A percentile compares a stretch with the other conserved stretches of the same genome.
Conservation (phyloP, 2,329 filamentous ascomycete genomes). For the Samsoniella hepiali region DNA sequence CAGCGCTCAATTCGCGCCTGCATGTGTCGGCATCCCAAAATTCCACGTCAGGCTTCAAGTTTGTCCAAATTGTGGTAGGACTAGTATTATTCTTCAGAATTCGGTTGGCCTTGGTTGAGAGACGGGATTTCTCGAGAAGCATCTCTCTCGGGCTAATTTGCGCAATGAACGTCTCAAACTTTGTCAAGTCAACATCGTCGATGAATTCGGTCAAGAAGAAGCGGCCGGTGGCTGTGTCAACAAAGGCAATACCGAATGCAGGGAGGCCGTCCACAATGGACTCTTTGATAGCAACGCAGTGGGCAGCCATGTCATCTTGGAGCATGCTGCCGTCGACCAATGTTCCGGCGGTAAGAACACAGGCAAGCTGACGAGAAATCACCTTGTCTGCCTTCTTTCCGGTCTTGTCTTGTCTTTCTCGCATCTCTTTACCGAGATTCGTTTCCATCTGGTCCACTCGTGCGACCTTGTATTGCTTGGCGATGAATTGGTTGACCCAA, state of each 20-base stretch:
- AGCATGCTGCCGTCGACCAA: slow-evolving; percentile 95
- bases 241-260: slow-evolving; percentile 87
- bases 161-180: slow-evolving; percentile 94
- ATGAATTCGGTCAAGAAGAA: slow-evolving; percentile 91
- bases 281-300: slow-evolving; percentile 93
- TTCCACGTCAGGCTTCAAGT: slow-evolving; percentile 79
- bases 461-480: slow-evolving; percentile 96
- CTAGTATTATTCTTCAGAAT: slow-evolving; percentile 95
- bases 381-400: slow-evolving; percentile 84
- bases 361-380: slow-evolving; percentile 85
- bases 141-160: slow-evolving; percentile 88
- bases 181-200: slow-evolving; percentile 90
- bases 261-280: slow-evolving; percentile 69
- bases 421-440: slow-evolving; percentile 94
- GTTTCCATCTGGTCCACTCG: slow-evolving; percentile 96
- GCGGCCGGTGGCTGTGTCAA: slow-evolving; percentile 92
- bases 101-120: slow-evolving; percentile 85
- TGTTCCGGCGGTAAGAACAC: slow-evolving; percentile 87
- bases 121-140: slow-evolving; percentile 78
- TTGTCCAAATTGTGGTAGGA: slow-evolving; percentile 93
- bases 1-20: slow-evolving; percentile 73
- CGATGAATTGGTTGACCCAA: slow-evolving; percentile 98
- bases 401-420: slow-evolving; percentile 70
- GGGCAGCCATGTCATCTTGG: slow-evolving; percentile 95
- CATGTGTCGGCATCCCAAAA: slow-evolving; percentile 88